Base-by-base conservation (phyloP, 2,329 filamentous ascomycete species). In the Diplodia intermedia region DNA sequence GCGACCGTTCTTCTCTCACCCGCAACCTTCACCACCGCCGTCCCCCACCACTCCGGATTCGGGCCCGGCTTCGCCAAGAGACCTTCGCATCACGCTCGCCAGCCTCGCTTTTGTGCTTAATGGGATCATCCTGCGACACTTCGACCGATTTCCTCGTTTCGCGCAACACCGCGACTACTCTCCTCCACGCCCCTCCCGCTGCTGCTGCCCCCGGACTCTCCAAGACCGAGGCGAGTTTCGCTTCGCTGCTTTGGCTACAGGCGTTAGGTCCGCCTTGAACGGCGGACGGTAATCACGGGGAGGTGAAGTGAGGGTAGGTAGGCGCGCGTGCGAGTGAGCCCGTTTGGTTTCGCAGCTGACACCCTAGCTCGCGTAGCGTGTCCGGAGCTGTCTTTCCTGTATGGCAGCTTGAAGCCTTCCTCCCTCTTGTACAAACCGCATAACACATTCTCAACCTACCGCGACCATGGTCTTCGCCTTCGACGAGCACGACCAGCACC, bases 221-320 rank as follows among this genome's bases (percentile, higher is more conserved):
- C 69, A 77, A 76, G 73, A 79, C 75, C 61, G 81, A 83, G 72
- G 81, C 82, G 29, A 82, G 79, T 71, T 84, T 84, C 73, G 82
- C 79, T n/a, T 75, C 78, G 57, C 75, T 83, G 76, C 74, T 82
- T 69, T 83, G 82, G 80, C 78, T 83, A 83, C 78, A 80, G 74
- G 82, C 78, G 75, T 75, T 73, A 71, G 77, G 83, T 84, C 83
- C 83, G 81, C 82, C 82, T 80, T 85, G 81, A 85, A 75, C 72
- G 82, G 82, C 82, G 83, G 83, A 84, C 82, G 82, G 82, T 83
- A 83, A 80, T 74, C 72, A 38, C 66, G 20, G 55, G 54, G 66
- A 61, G 60, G 57, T 65, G 66, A 50, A n/a, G 54, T 40, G 55
- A 40, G 29, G 60, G 66, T 65, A 47, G 15, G 40, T n/a, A n/a